A percentile compares a stretch with the other conserved stretches of the same genome.
These are phyloP conservation scores for Clavispora carvajalis DNA, from an alignment of 805 yeast species.

Conservation along the genomic window DNA sequence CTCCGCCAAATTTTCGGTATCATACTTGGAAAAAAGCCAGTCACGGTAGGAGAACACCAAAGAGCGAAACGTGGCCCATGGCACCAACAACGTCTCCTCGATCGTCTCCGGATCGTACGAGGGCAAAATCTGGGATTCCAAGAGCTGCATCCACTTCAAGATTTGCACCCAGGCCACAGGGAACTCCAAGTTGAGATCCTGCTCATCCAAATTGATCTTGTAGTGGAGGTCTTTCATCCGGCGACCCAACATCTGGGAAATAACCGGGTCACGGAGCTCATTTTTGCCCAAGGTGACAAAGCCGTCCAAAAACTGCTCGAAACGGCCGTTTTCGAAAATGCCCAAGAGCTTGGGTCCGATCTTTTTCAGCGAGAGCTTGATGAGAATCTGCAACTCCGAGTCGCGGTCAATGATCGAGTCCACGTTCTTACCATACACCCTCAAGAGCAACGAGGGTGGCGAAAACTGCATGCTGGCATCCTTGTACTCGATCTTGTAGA, in stretches of 20 bases:
- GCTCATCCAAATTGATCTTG: slow-evolving; percentile 59
- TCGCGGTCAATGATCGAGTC: slow-evolving; percentile 83
- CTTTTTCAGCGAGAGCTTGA: slow-evolving; percentile 65
- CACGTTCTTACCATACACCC: slow-evolving; percentile 87
- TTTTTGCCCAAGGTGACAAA: slow-evolving; percentile 70
- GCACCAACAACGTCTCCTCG: slow-evolving; percentile 38
- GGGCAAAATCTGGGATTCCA: slow-evolving; percentile 39
- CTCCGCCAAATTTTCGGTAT: slow-evolving; percentile 36
- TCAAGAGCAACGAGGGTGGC: slow-evolving; percentile 60
- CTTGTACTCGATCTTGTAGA: slow-evolving; percentile 65
- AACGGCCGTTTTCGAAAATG: slow-evolving; percentile 85
- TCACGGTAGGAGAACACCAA: slow-evolving; percentile 48
- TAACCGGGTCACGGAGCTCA: slow-evolving; percentile 69
- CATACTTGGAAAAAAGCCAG: slow-evolving; percentile 57
- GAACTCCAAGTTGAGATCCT: slow-evolving; percentile 49
- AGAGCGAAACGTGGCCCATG: slow-evolving; percentile 46
- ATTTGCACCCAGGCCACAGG: slow-evolving; percentile 69
- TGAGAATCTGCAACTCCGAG: slow-evolving; percentile 65
- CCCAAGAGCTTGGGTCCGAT: slow-evolving; percentile 91
- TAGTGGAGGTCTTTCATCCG: slow-evolving; percentile 93
- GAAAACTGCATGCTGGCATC: slow-evolving; percentile 24
- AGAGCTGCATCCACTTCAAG: slow-evolving; percentile 59
- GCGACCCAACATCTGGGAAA: slow-evolving; percentile 81
- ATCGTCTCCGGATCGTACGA: slow-evolving; percentile 24
- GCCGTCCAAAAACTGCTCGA: slow-evolving; percentile 86